A percentile compares a stretch with the other conserved stretches of the same genome.
Conservation (phyloP, 768 basidiomycete genomes). For the Boletus sp. region DNA sequence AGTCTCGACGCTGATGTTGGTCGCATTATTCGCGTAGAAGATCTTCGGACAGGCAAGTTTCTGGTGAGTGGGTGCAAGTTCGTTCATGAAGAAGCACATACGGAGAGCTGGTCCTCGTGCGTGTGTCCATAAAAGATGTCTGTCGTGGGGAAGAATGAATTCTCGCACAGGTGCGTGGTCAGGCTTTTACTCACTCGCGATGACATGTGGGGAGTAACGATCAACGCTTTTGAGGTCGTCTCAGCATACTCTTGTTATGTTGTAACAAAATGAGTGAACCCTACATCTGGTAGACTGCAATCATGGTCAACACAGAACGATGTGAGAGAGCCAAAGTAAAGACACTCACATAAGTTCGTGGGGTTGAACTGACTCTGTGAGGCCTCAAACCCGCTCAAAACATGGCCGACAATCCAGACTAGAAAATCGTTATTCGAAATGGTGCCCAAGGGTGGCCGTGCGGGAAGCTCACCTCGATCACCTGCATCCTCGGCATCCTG, state of each 20-base stretch:
- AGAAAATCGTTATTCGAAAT: neutral
- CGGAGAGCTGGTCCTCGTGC: conserved; percentile 66
- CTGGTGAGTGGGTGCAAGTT: neutral
- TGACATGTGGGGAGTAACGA: conserved; percentile 46
- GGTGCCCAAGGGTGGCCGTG: neutral
- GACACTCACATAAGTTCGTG: conserved; percentile 40
- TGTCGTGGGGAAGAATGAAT: conserved; percentile 16
- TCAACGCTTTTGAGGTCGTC: conserved; percentile 33
- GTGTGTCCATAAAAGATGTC: conserved; percentile 73
- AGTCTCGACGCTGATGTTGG: conserved; percentile 48
- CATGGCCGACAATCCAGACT: conserved; percentile 53
- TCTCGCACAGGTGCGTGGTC: neutral
- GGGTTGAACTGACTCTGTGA: conserved; percentile 40
- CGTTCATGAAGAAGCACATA: conserved; percentile 21
- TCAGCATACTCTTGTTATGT: neutral
- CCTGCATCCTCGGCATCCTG: conserved; percentile 51
- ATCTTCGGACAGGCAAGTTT: conserved; percentile 38
- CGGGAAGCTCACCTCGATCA: conserved; percentile 35
- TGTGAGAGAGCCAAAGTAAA: neutral
- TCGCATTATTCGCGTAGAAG: conserved; percentile 69
- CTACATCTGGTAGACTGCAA: conserved; percentile 47
- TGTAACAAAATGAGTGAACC: neutral
- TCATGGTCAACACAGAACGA: neutral
- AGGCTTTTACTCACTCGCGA: conserved; percentile 36
- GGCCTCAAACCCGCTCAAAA: conserved; percentile 46